These are phyloP conservation scores for Aurantiochytrium sp. DNA, from an alignment of 108 stramenopile genomes.

Conservation along the genomic window DNA sequence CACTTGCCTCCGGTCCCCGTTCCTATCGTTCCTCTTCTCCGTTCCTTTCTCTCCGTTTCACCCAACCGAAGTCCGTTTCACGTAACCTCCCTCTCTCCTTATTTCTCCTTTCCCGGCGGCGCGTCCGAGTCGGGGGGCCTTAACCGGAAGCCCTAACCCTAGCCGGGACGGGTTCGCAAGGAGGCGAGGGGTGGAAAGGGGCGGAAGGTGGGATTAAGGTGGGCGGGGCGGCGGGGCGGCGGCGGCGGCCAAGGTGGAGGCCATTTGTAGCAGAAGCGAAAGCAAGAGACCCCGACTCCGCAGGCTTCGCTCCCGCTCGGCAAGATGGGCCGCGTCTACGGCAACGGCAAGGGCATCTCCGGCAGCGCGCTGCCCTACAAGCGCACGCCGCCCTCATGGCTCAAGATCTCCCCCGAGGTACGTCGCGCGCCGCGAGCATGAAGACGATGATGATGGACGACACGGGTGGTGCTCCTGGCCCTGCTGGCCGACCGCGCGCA, in stretches of 20 bases:
- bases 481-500: too few relatives aligned
- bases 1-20: too few relatives aligned
- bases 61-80: too few relatives aligned
- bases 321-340: slow-evolving; percentile 30
- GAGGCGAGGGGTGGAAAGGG: too few relatives aligned
- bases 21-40: too few relatives aligned
- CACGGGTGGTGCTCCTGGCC: too few relatives aligned
- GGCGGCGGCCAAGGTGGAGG: neutral
- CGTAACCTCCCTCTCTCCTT: neutral
- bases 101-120: neutral
- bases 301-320: too few relatives aligned
- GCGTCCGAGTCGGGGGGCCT: neutral
- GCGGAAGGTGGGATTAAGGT: too few relatives aligned
- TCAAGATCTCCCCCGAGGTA: slow-evolving; percentile 74
- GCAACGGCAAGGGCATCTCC: slow-evolving; percentile 97
- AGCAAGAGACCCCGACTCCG: too few relatives aligned
- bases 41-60: too few relatives aligned
- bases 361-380: slow-evolving; percentile 97
- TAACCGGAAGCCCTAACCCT: neutral
- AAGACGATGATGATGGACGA: too few relatives aligned
- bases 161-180: neutral
- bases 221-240: neutral
- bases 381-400: slow-evolving; percentile 96
- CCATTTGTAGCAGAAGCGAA: too few relatives aligned
- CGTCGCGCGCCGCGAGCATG: neutral